These are phyloP conservation scores for Pyrenophora graminea DNA, from an alignment of 2,329 filamentous ascomycete species.

Conservation along the genomic window DNA sequence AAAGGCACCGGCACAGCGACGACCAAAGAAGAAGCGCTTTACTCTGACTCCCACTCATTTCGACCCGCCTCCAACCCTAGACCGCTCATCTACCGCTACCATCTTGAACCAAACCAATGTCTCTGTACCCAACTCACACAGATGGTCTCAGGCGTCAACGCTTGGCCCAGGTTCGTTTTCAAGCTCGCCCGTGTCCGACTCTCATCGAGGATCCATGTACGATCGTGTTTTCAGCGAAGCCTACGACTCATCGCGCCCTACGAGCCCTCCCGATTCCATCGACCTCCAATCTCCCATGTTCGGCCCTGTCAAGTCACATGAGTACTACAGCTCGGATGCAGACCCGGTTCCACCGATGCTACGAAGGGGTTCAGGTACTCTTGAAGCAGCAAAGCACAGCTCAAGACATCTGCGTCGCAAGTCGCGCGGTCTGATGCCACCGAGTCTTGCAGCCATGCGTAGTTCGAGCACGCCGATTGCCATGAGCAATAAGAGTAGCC, in stretches of 20 bases:
- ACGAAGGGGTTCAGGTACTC: constrained; percentile 6
- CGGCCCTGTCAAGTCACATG: constrained; percentile 44
- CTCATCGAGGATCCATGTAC: constrained; percentile 73
- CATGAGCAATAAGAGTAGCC: constrained; percentile 41
- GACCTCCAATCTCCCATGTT: constrained; percentile 63
- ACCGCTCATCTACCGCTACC: constrained; percentile 57
- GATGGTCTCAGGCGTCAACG: constrained; percentile 70
- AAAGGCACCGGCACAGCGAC: constrained; percentile 56
- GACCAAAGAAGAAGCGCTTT: constrained; percentile 72
- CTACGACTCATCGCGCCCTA: constrained; percentile 72
- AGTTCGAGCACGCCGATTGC: constrained; percentile 41
- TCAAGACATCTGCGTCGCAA: constrained; percentile 23
- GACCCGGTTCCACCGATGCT: constrained; percentile 13
- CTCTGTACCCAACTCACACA: constrained; percentile 59
- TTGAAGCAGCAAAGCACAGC: constrained; percentile 6
- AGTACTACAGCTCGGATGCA: constrained; percentile 21
- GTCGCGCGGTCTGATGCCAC: constrained; percentile 37
- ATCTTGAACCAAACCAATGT: constrained; percentile 67
- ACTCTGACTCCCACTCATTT: constrained; percentile 61
- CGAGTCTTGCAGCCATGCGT: constrained; percentile 35
- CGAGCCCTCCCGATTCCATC: constrained; percentile 76
- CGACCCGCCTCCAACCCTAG: constrained; percentile 47
- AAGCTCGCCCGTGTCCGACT: constrained; percentile 78
- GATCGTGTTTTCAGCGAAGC: constrained; percentile 68
- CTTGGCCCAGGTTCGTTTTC: constrained; percentile 72